A percentile compares a stretch with the other conserved stretches of the same genome.
These are phyloP conservation scores for Asterochloris erici DNA, from an alignment of 139 green algal genomes.

Conservation along the genomic window DNA sequence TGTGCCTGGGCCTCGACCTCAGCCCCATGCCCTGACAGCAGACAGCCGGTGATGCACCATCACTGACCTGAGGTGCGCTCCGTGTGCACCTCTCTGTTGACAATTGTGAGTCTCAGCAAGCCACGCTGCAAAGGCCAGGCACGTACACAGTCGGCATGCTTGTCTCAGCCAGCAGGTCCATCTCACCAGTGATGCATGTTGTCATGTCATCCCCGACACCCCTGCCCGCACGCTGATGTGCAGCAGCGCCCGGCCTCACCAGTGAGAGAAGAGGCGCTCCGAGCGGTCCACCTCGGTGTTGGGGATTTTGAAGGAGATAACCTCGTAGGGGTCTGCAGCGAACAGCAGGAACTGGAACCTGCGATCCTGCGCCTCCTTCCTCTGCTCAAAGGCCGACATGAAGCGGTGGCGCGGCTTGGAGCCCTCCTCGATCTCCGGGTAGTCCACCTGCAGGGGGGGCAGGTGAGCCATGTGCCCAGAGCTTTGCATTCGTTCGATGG, in stretches of 20 bases:
- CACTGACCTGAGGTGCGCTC: no score
- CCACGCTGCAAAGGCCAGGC: no score
- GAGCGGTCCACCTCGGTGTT: slow-evolving; percentile 85
- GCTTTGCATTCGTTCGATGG: neutral
- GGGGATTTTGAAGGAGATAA: slow-evolving; percentile 96
- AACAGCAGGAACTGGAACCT: slow-evolving; percentile 97
- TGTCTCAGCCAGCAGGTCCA: no score
- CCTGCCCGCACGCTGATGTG: neutral
- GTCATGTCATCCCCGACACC: no score
- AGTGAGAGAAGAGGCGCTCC: slow-evolving; percentile 91
- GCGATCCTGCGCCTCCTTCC: slow-evolving; percentile 84
- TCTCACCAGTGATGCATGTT: no score
- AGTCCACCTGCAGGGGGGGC: slow-evolving; percentile 76
- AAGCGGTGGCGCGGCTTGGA: slow-evolving; percentile 90
- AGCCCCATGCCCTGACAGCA: no score
- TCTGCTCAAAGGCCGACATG: slow-evolving; percentile 97
- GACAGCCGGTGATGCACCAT: no score
- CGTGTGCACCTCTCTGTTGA: no score
- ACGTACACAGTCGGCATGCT: no score
- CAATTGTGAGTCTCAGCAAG: no score
- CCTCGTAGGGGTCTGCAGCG: slow-evolving; percentile 96
- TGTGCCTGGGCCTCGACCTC: no score
- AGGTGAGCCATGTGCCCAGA: neutral
- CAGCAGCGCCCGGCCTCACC: slow-evolving; percentile 32
- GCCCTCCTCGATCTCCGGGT: slow-evolving; percentile 95